Conservation (phyloP, 306 rosid genomes). For the Datisca glomerata region DNA sequence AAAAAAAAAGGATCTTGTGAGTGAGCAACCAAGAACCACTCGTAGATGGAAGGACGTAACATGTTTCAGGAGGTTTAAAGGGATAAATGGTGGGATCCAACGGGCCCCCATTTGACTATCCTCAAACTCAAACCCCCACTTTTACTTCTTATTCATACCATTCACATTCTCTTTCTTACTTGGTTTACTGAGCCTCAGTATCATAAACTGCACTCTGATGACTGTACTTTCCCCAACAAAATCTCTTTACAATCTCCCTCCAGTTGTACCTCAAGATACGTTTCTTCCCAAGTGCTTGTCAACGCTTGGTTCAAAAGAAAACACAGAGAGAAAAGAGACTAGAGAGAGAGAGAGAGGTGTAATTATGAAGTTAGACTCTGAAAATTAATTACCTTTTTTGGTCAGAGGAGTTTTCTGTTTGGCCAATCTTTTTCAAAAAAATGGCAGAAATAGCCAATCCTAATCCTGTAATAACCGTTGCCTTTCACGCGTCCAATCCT, state of each 20-base stretch:
- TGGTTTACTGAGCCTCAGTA: too few species aligned
- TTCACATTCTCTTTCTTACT: neutral
- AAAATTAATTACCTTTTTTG: conserved; percentile 14
- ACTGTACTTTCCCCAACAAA: neutral
- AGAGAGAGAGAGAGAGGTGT: neutral
- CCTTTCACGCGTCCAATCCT: conserved; percentile 61
- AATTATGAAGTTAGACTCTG: conserved; percentile 4
- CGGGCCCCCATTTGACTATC: neutral
- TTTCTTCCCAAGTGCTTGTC: conserved; percentile 49
- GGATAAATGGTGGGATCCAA: neutral
- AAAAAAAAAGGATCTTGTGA: too few species aligned
- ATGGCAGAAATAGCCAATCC: conserved; percentile 34
- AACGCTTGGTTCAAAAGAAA: conserved; percentile 26
- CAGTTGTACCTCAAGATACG: conserved; percentile 45
- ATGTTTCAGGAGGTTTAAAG: neutral
- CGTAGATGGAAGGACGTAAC: neutral
- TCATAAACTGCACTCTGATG: neutral
- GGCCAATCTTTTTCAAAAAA: conserved; percentile 17
- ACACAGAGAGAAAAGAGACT: conserved; percentile 6
- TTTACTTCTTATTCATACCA: neutral
- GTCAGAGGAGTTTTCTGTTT: conserved; percentile 4
- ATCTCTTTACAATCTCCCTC: conserved; percentile 5
- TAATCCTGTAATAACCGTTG: conserved; percentile 63
- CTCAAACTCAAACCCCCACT: too few species aligned
- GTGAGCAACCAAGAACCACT: neutral